These are phyloP conservation scores for Papilionanthe hybrid DNA, from an alignment of 116 monocot species.

Conservation along the genomic window DNA sequence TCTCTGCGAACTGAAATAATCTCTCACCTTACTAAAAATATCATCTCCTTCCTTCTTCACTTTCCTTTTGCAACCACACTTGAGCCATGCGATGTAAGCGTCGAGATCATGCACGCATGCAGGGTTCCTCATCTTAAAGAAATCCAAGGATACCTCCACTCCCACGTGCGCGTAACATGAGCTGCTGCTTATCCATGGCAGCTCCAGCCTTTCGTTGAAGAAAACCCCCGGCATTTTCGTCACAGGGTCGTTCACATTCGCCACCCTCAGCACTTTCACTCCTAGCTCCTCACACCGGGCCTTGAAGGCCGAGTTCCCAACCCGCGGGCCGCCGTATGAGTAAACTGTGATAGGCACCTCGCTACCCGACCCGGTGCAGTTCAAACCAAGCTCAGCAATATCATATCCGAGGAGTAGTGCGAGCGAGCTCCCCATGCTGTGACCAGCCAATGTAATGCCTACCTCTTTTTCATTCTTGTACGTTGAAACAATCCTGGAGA, in stretches of 20 bases:
- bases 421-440: constrained; percentile 93
- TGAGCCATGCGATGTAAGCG: constrained; percentile 24
- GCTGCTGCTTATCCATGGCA: constrained; percentile 37
- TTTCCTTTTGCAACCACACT: not conserved
- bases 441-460: constrained; percentile 71
- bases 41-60: not conserved
- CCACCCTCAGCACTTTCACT: constrained; percentile 81
- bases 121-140: constrained; percentile 67
- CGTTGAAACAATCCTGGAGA: constrained; percentile 28
- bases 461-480: constrained; percentile 42
- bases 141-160: constrained; percentile 69
- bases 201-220: constrained; percentile 49
- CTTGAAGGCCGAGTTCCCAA: constrained; percentile 76
- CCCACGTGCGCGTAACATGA: constrained; percentile 75
- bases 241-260: constrained; percentile 77
- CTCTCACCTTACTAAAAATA: not conserved
- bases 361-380: constrained; percentile 8
- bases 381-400: constrained; percentile 70
- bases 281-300: constrained; percentile 78
- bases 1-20: not conserved
- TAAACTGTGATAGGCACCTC: constrained; percentile 61
- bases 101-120: constrained; percentile 68
- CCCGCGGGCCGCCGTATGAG: constrained; percentile 80
- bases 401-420: constrained; percentile 78
- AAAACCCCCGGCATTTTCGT: constrained; percentile 76